A percentile compares a stretch with the other conserved stretches of the same genome.
Conservation (phyloP, 2,329 filamentous ascomycete genomes). For the Waltergamsia citrina region DNA sequence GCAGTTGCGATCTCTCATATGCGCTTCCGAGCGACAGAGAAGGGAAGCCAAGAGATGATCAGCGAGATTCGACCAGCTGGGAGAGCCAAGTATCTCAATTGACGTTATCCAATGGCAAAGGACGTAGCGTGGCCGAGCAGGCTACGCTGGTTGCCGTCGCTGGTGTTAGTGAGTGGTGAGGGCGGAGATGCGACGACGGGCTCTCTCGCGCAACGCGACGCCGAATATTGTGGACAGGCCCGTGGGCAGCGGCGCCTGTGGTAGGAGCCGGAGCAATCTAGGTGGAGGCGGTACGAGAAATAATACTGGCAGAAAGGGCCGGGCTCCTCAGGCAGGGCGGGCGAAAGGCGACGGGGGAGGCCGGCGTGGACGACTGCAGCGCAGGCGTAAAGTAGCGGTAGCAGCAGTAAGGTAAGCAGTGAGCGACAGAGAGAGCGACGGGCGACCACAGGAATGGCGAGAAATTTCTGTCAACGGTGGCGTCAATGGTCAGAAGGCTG, state of each 20-base stretch:
- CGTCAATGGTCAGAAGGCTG: not conserved
- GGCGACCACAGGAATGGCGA: not conserved
- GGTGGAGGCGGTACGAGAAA: not conserved
- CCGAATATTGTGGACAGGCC: too few relatives aligned
- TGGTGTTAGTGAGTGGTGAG: too few relatives aligned
- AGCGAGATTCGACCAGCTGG: not conserved
- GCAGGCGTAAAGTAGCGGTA: too few relatives aligned
- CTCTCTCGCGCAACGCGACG: too few relatives aligned
- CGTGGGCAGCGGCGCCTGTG: too few relatives aligned
- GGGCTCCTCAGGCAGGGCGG: not conserved
- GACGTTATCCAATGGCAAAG: too few relatives aligned
- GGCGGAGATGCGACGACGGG: too few relatives aligned
- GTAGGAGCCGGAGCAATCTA: slow-evolving; percentile 1
- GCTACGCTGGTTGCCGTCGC: too few relatives aligned
- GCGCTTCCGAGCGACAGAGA: too few relatives aligned
- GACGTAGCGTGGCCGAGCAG: too few relatives aligned
- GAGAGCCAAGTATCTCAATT: not conserved
- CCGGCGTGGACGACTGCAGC: not conserved
- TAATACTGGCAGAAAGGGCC: not conserved
- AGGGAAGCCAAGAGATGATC: not conserved
- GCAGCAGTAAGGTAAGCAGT: too few relatives aligned
- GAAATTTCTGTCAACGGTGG: not conserved
- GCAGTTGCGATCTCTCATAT: not conserved
- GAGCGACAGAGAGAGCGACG: too few relatives aligned
- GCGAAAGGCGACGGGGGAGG: not conserved